Conservation (phyloP, 2,329 filamentous ascomycete genomes). For the Monosporascus ibericus region DNA sequence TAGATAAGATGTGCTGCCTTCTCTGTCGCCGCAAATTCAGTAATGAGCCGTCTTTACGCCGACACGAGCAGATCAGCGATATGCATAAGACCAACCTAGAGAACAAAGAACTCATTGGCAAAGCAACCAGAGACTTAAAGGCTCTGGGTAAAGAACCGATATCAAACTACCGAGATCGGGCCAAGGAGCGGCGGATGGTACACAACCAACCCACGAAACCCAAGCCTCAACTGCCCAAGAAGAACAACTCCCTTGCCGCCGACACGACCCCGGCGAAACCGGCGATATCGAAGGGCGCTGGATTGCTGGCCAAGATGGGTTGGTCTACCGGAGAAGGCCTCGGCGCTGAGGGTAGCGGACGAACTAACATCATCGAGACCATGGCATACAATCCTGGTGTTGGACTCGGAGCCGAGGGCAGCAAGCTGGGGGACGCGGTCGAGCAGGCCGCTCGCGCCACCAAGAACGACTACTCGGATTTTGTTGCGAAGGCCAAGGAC, state of each 20-base stretch:
- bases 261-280: constrained; percentile 29
- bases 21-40: constrained; percentile 37
- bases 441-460: constrained; percentile 58
- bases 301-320: constrained; percentile 67
- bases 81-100: constrained; percentile 33
- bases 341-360: constrained; percentile 56
- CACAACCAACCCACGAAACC: constrained; percentile 57
- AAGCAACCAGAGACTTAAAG: constrained; percentile 24
- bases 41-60: constrained; percentile 31
- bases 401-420: constrained; percentile 62
- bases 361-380: constrained; percentile 58
- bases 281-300: constrained; percentile 55
- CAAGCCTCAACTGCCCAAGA: constrained; percentile 23
- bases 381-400: constrained; percentile 63
- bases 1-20: constrained; percentile 37
- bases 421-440: constrained; percentile 63
- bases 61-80: constrained; percentile 39
- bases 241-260: constrained; percentile 28
- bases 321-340: constrained; percentile 62
- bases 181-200: constrained; percentile 58
- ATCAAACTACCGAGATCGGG: constrained; percentile 56
- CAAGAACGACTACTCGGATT: constrained; percentile 53
- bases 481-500: constrained; percentile 59
- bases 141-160: constrained; percentile 28
- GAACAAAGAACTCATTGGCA: constrained; percentile 21